Evolutionary conservation across 208 protist genomes (phyloP).

Genomic region (Trypanosoma boissoni): DNA sequence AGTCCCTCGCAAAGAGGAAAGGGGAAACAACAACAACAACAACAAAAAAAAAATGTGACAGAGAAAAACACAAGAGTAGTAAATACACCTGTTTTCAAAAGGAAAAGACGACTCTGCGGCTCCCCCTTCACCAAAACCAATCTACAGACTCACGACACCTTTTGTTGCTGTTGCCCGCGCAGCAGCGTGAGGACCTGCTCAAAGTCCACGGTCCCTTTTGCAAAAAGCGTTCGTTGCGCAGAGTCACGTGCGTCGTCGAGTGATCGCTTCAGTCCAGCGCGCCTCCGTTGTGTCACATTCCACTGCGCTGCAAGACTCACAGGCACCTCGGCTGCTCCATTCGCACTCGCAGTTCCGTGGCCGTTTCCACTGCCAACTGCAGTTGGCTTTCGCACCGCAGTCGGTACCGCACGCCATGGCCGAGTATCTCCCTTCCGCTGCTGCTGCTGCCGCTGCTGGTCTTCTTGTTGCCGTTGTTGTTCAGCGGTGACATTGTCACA

Average conservation of each 20-base stretch:
- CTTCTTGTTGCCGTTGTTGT: neutral
- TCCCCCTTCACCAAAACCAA: neutral
- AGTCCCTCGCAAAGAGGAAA: neutral
- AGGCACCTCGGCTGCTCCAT: neutral
- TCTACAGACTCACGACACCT: no score
- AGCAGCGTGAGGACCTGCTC: slow-evolving; percentile 20
- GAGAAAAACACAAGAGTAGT: neutral
- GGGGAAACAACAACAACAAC: neutral
- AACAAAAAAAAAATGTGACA: neutral
- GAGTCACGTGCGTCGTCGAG: slow-evolving; percentile 3
- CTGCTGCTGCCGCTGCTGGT: neutral
- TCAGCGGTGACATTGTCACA: neutral
- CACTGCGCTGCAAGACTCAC: slow-evolving; percentile 18
- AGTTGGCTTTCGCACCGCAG: neutral
- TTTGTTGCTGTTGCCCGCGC: neutral
- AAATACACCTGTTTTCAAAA: neutral
- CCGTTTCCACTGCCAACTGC: neutral
- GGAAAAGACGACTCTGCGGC: neutral
- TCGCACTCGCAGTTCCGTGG: neutral
- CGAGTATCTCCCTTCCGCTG: slow-evolving; percentile 2
- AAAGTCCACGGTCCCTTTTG: slow-evolving; percentile 16
- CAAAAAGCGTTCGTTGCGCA: slow-evolving; percentile 10
- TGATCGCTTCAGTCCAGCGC: slow-evolving; percentile 9
- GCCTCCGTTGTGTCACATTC: slow-evolving; percentile 12
- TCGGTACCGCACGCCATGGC: neutral